phyloP scores from a whole-genome alignment of 495 filamentous ascomycete species.

The Amorphotheca resinae region DNA sequence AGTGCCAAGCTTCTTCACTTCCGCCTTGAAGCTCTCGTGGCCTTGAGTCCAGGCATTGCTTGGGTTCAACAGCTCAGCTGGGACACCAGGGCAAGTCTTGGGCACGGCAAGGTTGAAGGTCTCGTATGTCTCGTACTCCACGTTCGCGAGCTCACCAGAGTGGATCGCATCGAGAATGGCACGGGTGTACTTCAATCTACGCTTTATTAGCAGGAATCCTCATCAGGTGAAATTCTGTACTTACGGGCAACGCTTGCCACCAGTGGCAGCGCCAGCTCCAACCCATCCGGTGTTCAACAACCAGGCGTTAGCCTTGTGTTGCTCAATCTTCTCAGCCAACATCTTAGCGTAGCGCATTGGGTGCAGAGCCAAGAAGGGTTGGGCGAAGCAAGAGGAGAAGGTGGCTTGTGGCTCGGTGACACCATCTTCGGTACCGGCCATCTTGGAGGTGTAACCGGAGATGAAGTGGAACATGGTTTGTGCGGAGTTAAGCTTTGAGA shows the following conservation, averaged over 20 bases:
- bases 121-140: slow-evolving; percentile 87
- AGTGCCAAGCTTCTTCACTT: slow-evolving; percentile 76
- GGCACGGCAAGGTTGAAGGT: slow-evolving; percentile 94
- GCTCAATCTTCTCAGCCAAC: slow-evolving; percentile 92
- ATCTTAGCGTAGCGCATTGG: slow-evolving; percentile 98
- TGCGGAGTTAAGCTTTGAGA: slow-evolving; percentile 89
- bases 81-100: slow-evolving; percentile 73
- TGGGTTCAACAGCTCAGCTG: slow-evolving; percentile 86
- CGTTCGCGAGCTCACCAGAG: slow-evolving; percentile 83
- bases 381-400: slow-evolving; percentile 98
- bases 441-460: slow-evolving; percentile 98
- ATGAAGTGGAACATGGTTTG: slow-evolving; percentile 99
- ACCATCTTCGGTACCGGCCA: slow-evolving; percentile 97
- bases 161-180: slow-evolving; percentile 98
- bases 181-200: slow-evolving; percentile 82
- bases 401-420: slow-evolving; percentile 94
- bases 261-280: slow-evolving; percentile 85
- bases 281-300: slow-evolving; percentile 99
- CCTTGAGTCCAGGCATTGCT: slow-evolving; percentile 79
- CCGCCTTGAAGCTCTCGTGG: slow-evolving; percentile 61
- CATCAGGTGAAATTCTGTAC: background rate
- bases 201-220: slow-evolving; percentile 10
- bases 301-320: slow-evolving; percentile 96
- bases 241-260: slow-evolving; percentile 88
- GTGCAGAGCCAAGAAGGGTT: slow-evolving; percentile 97